These are phyloP conservation scores for Pterocarpus santalinus DNA, from an alignment of 306 rosid species.

Conservation along the genomic window DNA sequence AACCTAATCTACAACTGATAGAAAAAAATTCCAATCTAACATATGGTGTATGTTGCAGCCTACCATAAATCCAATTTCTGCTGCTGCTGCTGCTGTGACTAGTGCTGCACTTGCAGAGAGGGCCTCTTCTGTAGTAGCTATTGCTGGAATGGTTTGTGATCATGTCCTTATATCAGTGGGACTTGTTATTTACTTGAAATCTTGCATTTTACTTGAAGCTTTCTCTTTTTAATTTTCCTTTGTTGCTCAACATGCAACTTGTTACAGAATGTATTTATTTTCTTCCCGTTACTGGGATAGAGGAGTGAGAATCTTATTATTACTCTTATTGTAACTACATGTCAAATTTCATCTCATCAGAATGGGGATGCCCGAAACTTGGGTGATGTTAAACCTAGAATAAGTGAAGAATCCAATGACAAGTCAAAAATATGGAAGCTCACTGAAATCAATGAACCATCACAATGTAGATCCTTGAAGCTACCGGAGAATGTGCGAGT, in stretches of 20 bases:
- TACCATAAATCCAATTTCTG: conserved; percentile 81
- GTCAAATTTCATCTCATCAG: conserved; percentile 56
- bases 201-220: conserved; percentile 10
- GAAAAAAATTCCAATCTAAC: background rate
- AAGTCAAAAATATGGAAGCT: conserved; percentile 98
- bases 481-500: conserved; percentile 86
- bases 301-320: background rate
- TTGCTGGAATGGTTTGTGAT: conserved; percentile 89
- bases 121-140: conserved; percentile 73
- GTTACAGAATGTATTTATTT: background rate
- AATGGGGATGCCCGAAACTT: conserved; percentile 87
- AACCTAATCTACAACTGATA: background rate
- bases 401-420: conserved; percentile 92
- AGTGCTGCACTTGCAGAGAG: conserved; percentile 85
- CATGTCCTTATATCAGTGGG: conserved; percentile 26
- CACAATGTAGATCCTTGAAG: conserved; percentile 93
- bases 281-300: background rate
- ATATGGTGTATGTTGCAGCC: conserved; percentile 67
- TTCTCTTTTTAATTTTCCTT: background rate
- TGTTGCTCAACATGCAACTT: conserved; percentile 14
- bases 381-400: conserved; percentile 95
- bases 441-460: conserved; percentile 87
- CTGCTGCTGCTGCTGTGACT: conserved; percentile 65
- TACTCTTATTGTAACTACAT: background rate
- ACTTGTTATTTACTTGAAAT: conserved; percentile 2